Evolutionary conservation across 345 rosid species (phyloP), one percentile per base, ranked within the genome.

Genomic region (Pistacia integerrima): DNA sequence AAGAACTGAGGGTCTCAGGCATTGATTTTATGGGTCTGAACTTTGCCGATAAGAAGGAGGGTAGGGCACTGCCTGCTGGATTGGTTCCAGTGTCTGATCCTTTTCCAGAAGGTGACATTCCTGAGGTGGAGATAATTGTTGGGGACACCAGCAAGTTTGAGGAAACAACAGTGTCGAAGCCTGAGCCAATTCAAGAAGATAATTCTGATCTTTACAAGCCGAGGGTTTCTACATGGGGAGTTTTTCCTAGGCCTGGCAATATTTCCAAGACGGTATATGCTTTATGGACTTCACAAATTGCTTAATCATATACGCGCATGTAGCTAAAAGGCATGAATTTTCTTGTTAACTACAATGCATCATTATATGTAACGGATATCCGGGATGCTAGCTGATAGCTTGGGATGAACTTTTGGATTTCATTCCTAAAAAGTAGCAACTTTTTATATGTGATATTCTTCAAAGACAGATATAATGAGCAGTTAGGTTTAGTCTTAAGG

Each of bases 171-270:
- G 57, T 60, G 55, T 65, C 75, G 2, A 75, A 74, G 75, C 75
- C 86, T 13, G 68, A 82, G 69, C 85, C 81, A 25, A 36, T 35
- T 33, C 77, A 75, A 55, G 88, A 89, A 74, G 91, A 81, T 51
- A 74, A 82, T 72, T 69, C 76, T 3, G 89, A 89, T 48, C 60
- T 89, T n/a, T 93, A 94, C 80, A 90, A 90, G 81, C 98, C 97
- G 4, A 91, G 84, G 86, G 97, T 94, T 78, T 91, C 97, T 3
- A 87, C 97, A 3, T 94, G 97, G 97, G 97, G 98, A 69, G 97
- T 94, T 76, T 90, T 90, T 76, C 97, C 97, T 11, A 87, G 97
- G 67, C 97, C 97, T 10, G 90, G 84, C 82, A 86, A 93, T 85
- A 94, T 94, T 82, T 94, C 98, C 64, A 84, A 86, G 78, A 84